Evolutionary conservation across 768 basidiomycete genomes (phyloP), one percentile per base, ranked within the genome.

Genomic region (Leucogyrophana mollusca): DNA sequence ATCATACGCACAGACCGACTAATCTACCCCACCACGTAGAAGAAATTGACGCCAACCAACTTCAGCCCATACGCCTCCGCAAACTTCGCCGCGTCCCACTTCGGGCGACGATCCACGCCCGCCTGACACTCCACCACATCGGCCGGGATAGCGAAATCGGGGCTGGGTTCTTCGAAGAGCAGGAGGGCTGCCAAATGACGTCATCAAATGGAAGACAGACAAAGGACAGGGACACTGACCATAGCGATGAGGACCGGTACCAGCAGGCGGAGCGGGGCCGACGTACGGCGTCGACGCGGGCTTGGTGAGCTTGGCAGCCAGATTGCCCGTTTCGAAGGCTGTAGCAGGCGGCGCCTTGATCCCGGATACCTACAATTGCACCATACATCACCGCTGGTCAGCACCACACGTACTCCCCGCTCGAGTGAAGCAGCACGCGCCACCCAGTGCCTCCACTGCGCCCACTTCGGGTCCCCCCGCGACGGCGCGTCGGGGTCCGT

Each of bases 401-500:
- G n/a, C n/a, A n/a, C n/a, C n/a, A n/a, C n/a, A n/a, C n/a, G n/a
- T n/a, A n/a, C n/a, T n/a, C n/a, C n/a, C n/a, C n/a, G n/a, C n/a
- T n/a, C n/a, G n/a, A n/a, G n/a, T n/a, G n/a, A n/a, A n/a, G n/a
- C n/a, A n/a, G 13, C 1, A 54, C 72, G 56, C 50, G 80, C 77
- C 27, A 82, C 62, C 79, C 79, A 81, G 46, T 82, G 80, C 36
- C 79, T 69, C 68, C 77, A 82, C 49, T 80, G 58, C 1, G 73
- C 66, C 57, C 66, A 77, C 52, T 70, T 77, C 1, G 76, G 78
- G 27, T 78, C 69, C 6, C 51, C 58, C 37, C 73, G 62, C 1
- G 76, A 78, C 0, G 80, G 80, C 3, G 80, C 80, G 47, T 82
- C 80, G 2, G 80, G 80, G 54, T 82, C 80, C 3, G 74, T 73